These are phyloP conservation scores for Flaveria ramosissima DNA, from an alignment of 129 eudicot genomes.

Conservation along the genomic window DNA sequence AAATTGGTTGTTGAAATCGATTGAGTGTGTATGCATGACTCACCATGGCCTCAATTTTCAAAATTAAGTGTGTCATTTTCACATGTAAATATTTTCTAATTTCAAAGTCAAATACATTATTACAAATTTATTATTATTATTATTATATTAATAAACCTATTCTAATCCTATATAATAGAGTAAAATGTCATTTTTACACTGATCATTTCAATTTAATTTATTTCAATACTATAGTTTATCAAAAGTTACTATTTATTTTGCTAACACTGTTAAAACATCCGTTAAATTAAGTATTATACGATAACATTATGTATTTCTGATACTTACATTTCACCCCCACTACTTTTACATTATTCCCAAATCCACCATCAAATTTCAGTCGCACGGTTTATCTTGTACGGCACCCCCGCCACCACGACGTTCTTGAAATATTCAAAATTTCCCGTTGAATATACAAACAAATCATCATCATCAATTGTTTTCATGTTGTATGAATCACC, in stretches of 20 bases:
- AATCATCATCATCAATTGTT: slow-evolving; percentile 14
- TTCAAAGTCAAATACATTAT: slow-evolving; percentile 11
- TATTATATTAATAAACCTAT: too few relatives aligned
- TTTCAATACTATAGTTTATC: too few relatives aligned
- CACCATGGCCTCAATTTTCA: slow-evolving; percentile 11
- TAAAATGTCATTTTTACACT: too few relatives aligned
- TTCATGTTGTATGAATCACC: slow-evolving; percentile 18
- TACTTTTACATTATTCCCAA: background rate
- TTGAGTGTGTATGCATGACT: slow-evolving; percentile 33
- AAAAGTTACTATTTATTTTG: too few relatives aligned
- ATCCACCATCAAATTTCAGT: slow-evolving; percentile 5
- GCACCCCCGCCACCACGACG: slow-evolving; percentile 36
- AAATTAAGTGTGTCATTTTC: slow-evolving; percentile 26
- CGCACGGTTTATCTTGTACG: slow-evolving; percentile 3
- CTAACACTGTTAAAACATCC: too few relatives aligned
- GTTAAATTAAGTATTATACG: too few relatives aligned
- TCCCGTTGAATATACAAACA: slow-evolving; percentile 22
- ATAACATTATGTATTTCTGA: background rate
- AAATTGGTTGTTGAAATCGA: slow-evolving; percentile 20
- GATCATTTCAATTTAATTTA: too few relatives aligned
- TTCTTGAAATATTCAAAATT: slow-evolving; percentile 30
- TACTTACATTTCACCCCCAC: slow-evolving; percentile 21
- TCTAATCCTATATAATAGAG: too few relatives aligned
- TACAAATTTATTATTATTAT: too few relatives aligned
- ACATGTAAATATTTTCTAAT: slow-evolving; percentile 4